phyloP scores from a whole-genome alignment of 2,329 filamentous ascomycete genomes.

The Verticillium tricorpus region DNA sequence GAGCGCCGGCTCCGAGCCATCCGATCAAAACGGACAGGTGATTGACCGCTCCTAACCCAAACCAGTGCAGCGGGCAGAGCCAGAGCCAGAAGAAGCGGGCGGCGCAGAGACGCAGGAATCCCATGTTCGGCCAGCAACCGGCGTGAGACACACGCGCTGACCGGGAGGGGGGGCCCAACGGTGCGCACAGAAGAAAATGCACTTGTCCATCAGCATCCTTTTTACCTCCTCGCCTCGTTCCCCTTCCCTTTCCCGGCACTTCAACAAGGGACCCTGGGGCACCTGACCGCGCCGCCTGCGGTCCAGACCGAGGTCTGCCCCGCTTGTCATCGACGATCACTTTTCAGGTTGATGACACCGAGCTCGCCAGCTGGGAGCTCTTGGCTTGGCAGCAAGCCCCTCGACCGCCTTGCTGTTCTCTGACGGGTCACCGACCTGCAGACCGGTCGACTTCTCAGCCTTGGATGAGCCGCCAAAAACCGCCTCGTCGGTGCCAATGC shows the following conservation, averaged over 20 bases:
- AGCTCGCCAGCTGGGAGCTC: no score
- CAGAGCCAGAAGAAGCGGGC: neutral
- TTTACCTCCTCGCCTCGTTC: neutral
- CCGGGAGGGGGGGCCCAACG: neutral
- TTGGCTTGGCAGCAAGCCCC: no score
- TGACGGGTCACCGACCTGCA: no score
- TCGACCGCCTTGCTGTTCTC: no score
- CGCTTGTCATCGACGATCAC: neutral
- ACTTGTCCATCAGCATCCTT: neutral
- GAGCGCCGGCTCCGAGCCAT: neutral
- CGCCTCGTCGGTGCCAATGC: no score
- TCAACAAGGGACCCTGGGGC: neutral
- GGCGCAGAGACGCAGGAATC: neutral
- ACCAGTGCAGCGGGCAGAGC: neutral
- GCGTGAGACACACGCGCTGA: neutral
- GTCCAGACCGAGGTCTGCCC: neutral
- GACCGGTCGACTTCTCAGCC: no score
- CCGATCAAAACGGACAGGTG: neutral
- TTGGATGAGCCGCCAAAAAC: no score
- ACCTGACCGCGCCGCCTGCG: neutral
- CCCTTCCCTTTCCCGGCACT: neutral
- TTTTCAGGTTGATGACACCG: neutral
- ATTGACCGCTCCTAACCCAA: neutral
- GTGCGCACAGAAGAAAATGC: neutral
- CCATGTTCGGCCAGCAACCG: neutral